Conservation (phyloP, 345 rosid genomes). For the Linum tenue region DNA sequence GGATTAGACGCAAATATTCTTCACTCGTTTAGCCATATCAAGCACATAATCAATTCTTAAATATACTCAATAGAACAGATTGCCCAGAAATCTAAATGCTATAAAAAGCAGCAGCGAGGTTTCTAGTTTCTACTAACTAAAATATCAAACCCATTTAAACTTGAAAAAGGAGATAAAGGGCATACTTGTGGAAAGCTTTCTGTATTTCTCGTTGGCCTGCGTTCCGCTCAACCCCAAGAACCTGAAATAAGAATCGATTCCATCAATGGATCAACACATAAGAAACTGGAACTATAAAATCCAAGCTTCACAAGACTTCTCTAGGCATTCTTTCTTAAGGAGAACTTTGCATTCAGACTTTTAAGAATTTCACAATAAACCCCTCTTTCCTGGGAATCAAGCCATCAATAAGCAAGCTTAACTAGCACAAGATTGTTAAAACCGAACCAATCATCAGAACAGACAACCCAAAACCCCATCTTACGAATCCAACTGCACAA, state of each 20-base stretch:
- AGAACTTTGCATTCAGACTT: too few relatives aligned
- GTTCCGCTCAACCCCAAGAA: conserved; percentile 74
- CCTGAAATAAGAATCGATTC: conserved; percentile 28
- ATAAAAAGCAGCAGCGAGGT: background rate
- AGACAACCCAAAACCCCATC: too few relatives aligned
- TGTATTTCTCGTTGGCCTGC: conserved; percentile 91
- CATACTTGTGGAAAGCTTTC: conserved; percentile 96
- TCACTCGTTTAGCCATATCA: background rate
- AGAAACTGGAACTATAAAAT: background rate
- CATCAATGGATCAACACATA: background rate
- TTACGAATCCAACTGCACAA: too few relatives aligned
- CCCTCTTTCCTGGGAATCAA: too few relatives aligned
- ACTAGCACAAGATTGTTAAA: too few relatives aligned
- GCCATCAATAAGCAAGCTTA: too few relatives aligned
- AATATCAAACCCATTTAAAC: too few relatives aligned
- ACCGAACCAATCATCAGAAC: too few relatives aligned
- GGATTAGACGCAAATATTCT: background rate
- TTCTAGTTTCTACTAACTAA: too few relatives aligned
- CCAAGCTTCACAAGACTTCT: background rate
- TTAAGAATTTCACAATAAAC: too few relatives aligned
- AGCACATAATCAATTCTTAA: background rate
- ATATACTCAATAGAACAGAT: background rate
- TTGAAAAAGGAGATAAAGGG: background rate
- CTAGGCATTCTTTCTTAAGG: too few relatives aligned
- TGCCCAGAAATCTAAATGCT: background rate